These are phyloP conservation scores for Triangularia setosa DNA, from an alignment of 2,329 filamentous ascomycete species.

Conservation along the genomic window DNA sequence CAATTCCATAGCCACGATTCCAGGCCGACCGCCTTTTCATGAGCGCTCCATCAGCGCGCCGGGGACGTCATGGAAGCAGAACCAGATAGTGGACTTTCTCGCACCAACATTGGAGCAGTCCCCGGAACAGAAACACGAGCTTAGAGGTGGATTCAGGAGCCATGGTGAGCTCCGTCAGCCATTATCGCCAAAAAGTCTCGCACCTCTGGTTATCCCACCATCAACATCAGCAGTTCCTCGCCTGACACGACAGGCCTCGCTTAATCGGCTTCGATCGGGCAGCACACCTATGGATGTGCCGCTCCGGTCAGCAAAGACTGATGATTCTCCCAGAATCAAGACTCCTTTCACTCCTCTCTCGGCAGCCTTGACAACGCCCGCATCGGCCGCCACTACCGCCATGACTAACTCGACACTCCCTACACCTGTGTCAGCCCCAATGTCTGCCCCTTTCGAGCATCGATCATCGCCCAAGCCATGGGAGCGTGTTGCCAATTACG, in stretches of 20 bases:
- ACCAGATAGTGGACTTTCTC: constrained; percentile 38
- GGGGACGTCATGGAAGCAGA: constrained; percentile 45
- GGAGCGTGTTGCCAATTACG: constrained; percentile 33
- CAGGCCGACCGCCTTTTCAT: constrained; percentile 59
- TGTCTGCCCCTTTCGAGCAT: constrained; percentile 39
- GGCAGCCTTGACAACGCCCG: constrained; percentile 39
- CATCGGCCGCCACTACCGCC: constrained; percentile 38
- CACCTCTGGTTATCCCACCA: constrained; percentile 55
- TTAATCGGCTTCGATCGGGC: constrained; percentile 44
- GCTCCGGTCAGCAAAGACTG: constrained; percentile 39
- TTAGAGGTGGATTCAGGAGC: constrained; percentile 20
- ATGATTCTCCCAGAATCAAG: constrained; percentile 45
- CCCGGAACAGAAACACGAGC: constrained; percentile 34
- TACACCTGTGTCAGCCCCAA: constrained; percentile 42
- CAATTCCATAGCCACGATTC: constrained; percentile 55
- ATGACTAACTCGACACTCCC: constrained; percentile 40
- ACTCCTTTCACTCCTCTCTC: constrained; percentile 45
- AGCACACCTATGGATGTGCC: constrained; percentile 40
- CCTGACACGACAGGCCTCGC: constrained; percentile 38
- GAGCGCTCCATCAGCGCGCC: constrained; percentile 63
- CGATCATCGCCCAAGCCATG: constrained; percentile 43
- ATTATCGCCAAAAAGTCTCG: constrained; percentile 51
- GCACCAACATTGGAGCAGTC: constrained; percentile 31
- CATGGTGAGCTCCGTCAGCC: constrained; percentile 33
- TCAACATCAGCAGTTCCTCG: constrained; percentile 32